Conservation (phyloP, 78 protist species). For the Cavenderia fasciculata region DNA sequence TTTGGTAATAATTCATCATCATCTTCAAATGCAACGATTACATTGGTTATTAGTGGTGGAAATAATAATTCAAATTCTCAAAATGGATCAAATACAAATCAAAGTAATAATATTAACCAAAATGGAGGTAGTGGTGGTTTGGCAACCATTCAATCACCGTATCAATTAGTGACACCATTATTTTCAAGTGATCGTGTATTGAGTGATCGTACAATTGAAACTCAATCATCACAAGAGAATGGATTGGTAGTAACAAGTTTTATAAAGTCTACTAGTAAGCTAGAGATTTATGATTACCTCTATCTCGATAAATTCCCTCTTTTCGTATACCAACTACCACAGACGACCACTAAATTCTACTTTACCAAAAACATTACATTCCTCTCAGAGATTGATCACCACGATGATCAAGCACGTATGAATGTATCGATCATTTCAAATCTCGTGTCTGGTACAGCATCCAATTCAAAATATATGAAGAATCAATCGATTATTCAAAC, state of each 20-base stretch:
- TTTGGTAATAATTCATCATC: too few species aligned
- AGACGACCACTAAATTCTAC: conserved; percentile 26
- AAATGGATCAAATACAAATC: not conserved
- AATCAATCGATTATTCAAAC: conserved; percentile 76
- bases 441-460: conserved; percentile 70
- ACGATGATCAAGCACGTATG: not conserved
- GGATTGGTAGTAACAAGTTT: conserved; percentile 48
- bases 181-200: conserved; percentile 35
- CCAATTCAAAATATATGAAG: conserved; percentile 55
- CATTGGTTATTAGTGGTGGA: not conserved
- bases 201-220: not conserved
- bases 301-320: conserved; percentile 72
- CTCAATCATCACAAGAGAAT: not conserved
- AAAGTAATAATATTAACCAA: not conserved
- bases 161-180: conserved; percentile 12
- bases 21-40: too few species aligned
- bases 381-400: conserved; percentile 2
- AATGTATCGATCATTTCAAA: conserved; percentile 45
- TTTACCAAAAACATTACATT: conserved; percentile 65
- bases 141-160: not conserved
- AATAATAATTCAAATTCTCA: not conserved
- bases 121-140: not conserved
- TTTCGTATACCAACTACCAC: conserved; percentile 74
- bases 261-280: conserved; percentile 26
- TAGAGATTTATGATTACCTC: conserved; percentile 72